Evolutionary conservation across 345 rosid species (phyloP).

Genomic region (Eucalyptus polybractea): DNA sequence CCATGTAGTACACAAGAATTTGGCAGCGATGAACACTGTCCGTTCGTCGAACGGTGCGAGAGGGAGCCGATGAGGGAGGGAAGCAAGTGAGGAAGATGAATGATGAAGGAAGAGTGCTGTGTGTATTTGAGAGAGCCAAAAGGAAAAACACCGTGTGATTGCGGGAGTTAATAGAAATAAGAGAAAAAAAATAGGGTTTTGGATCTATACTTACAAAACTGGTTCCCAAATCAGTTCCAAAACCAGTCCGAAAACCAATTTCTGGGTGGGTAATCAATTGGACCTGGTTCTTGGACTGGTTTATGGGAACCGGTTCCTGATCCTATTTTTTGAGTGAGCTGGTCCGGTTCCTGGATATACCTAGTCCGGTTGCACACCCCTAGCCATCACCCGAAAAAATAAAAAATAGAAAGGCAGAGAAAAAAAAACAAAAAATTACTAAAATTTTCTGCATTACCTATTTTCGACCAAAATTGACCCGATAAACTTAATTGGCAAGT

Average conservation of each 20-base stretch:
- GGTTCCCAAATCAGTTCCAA: too few species aligned
- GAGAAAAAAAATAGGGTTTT: too few species aligned
- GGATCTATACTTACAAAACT: too few species aligned
- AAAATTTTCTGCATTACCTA: background rate
- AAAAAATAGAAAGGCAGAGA: background rate
- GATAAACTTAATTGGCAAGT: background rate
- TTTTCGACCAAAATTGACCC: fast-evolving
- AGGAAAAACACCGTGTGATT: fast-evolving
- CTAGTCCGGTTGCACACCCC: too few species aligned
- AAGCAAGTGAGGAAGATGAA: too few species aligned
- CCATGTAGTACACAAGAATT: too few species aligned
- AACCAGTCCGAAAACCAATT: fast-evolving
- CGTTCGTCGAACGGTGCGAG: fast-evolving
- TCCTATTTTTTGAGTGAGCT: fast-evolving
- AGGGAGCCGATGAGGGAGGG: too few species aligned
- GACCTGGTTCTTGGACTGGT: fast-evolving
- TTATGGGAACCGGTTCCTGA: fast-evolving
- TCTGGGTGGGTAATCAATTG: fast-evolving
- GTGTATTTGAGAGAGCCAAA: fast-evolving
- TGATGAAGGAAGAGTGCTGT: too few species aligned
- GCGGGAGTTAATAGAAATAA: too few species aligned
- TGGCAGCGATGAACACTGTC: fast-evolving
- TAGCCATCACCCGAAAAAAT: fast-evolving
- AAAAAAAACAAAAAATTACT: too few species aligned
- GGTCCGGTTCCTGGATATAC: fast-evolving